Conservation (phyloP, 305 asterid species). For the Stenogyne calaminthoides region DNA sequence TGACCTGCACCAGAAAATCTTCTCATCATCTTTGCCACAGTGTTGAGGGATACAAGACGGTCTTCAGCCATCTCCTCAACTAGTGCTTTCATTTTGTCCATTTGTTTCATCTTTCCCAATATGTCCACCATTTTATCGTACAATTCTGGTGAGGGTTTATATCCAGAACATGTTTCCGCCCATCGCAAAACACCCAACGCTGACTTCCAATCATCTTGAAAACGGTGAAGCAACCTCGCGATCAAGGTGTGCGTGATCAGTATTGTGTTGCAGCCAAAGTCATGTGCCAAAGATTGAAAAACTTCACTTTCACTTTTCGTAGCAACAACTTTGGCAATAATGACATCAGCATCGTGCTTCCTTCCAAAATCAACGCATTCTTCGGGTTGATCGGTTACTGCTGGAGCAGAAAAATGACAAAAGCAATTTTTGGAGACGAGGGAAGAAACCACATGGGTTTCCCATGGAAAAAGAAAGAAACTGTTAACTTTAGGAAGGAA, state of each 20-base stretch:
- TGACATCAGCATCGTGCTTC: slow-evolving; percentile 44
- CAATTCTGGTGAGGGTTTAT: slow-evolving; percentile 51
- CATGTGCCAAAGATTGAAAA: slow-evolving; percentile 48
- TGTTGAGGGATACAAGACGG: slow-evolving; percentile 53
- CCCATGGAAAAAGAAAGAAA: slow-evolving; percentile 10
- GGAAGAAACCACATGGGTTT: slow-evolving; percentile 15
- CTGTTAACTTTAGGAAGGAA: slow-evolving; percentile 29
- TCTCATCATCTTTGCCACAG: slow-evolving; percentile 82
- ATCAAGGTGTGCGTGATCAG: slow-evolving; percentile 50
- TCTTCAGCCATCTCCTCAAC: slow-evolving; percentile 54
- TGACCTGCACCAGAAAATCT: slow-evolving; percentile 76
- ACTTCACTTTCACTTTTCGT: slow-evolving; percentile 55
- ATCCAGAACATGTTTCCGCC: slow-evolving; percentile 54
- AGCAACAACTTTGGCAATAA: slow-evolving; percentile 44
- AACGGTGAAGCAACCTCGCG: slow-evolving; percentile 58
- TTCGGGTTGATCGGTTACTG: slow-evolving; percentile 31
- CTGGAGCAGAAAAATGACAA: slow-evolving; percentile 33
- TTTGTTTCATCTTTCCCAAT: slow-evolving; percentile 78
- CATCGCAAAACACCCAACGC: slow-evolving; percentile 86
- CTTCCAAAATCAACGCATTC: slow-evolving; percentile 27
- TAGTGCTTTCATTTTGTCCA: slow-evolving; percentile 67
- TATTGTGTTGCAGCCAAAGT: slow-evolving; percentile 42
- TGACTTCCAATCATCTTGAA: slow-evolving; percentile 87
- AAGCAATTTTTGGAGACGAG: slow-evolving; percentile 24
- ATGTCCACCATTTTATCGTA: slow-evolving; percentile 81